These are phyloP conservation scores for Aegilops longissima DNA, from an alignment of 176 grass and related monocot species.

Conservation along the genomic window DNA sequence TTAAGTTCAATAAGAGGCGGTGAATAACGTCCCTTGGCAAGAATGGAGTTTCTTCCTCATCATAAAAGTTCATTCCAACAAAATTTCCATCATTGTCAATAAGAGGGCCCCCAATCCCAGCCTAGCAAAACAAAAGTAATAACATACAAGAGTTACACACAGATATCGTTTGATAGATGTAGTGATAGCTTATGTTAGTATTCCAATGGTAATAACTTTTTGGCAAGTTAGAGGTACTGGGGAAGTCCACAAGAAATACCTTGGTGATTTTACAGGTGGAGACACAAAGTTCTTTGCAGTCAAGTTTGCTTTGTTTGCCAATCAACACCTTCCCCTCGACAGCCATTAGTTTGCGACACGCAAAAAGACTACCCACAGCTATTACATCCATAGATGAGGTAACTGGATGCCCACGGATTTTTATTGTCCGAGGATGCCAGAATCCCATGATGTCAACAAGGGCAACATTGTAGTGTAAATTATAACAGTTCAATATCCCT, in stretches of 20 bases:
- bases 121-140: background rate
- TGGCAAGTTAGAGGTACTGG: background rate
- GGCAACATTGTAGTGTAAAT: background rate
- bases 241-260: background rate
- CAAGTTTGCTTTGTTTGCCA: background rate
- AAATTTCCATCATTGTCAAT: background rate
- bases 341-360: background rate
- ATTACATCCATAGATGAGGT: background rate
- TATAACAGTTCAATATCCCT: background rate
- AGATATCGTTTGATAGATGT: background rate
- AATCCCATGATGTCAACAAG: background rate
- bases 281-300: background rate
- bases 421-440: background rate
- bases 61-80: constrained; percentile 5
- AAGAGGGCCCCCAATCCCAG: background rate
- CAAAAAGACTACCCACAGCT: background rate
- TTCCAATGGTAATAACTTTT: background rate
- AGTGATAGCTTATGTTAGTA: background rate
- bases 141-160: background rate
- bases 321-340: background rate
- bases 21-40: background rate
- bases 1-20: background rate
- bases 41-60: background rate
- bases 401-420: background rate
- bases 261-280: background rate